These are phyloP conservation scores for Metarhizium sp. DNA, from an alignment of 2,329 filamentous ascomycete species.

Conservation along the genomic window DNA sequence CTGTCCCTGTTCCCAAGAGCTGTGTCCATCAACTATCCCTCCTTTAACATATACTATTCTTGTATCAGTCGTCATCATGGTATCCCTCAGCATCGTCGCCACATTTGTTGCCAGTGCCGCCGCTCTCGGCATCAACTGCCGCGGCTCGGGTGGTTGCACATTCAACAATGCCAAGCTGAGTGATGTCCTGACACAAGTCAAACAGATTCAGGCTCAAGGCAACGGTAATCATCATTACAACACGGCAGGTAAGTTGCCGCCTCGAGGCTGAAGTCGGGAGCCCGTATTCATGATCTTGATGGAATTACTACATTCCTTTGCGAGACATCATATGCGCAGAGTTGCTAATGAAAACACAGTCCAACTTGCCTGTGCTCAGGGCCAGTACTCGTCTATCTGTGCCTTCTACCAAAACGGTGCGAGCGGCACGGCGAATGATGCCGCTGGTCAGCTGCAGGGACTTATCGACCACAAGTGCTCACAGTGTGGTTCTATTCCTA, in stretches of 20 bases:
- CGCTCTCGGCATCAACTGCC: conserved; percentile 11
- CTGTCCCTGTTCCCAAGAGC: background rate
- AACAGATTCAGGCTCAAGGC: conserved; percentile 6
- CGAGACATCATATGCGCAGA: background rate
- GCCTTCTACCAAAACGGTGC: conserved; percentile 11
- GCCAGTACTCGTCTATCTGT: conserved; percentile 8
- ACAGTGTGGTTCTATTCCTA: conserved; percentile 11
- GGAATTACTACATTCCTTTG: no score
- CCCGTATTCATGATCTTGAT: no score
- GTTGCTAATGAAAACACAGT: conserved; percentile 1
- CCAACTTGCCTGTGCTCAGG: conserved; percentile 10
- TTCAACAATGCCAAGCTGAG: conserved; percentile 7
- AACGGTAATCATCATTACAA: conserved; percentile 8
- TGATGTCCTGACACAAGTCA: conserved; percentile 7
- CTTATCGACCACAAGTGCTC: conserved; percentile 9
- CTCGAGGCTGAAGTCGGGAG: background rate
- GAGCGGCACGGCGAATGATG: conserved; percentile 8
- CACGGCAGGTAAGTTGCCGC: conserved; percentile 5
- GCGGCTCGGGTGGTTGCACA: conserved; percentile 9
- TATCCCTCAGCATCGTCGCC: conserved; percentile 2
- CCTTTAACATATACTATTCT: no score
- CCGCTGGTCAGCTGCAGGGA: conserved; percentile 7
- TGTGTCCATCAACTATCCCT: no score
- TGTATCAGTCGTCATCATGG: background rate
- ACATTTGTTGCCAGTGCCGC: conserved; percentile 5